Percentiles rank a stretch among this genome's conserved stretches.
These are phyloP conservation scores for Blepharisma japonicum DNA, from an alignment of 73 alveolate species.

Conservation along the genomic window DNA sequence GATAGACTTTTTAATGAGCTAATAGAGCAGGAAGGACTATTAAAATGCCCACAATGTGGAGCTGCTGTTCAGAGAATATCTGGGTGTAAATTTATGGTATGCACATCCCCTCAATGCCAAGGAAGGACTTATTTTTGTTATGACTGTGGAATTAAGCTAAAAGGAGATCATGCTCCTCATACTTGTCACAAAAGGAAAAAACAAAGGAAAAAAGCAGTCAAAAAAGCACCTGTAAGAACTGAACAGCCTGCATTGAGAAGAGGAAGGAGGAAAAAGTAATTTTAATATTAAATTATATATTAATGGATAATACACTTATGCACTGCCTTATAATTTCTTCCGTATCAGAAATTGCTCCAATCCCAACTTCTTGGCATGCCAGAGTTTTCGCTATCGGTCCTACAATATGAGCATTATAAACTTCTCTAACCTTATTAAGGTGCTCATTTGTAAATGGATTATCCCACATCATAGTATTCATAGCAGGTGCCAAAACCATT, in stretches of 20 bases:
- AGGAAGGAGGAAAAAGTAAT: too few relatives aligned
- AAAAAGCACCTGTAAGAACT: too few relatives aligned
- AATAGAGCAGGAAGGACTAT: constrained; percentile 17
- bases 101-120: constrained; percentile 6
- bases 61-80: constrained; percentile 4
- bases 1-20: not conserved
- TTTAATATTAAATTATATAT: too few relatives aligned
- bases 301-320: too few relatives aligned
- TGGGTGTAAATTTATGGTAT: constrained; percentile 32
- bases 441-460: constrained; percentile 61
- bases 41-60: constrained; percentile 31
- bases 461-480: constrained; percentile 83
- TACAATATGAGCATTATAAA: constrained; percentile 37
- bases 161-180: constrained; percentile 18
- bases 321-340: too few relatives aligned
- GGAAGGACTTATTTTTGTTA: constrained; percentile 29
- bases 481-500: constrained; percentile 79
- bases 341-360: constrained; percentile 66
- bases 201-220: too few relatives aligned
- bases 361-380: constrained; percentile 73
- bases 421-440: constrained; percentile 31
- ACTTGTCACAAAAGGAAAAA: not conserved
- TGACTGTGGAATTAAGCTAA: constrained; percentile 16
- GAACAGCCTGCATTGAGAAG: too few relatives aligned
- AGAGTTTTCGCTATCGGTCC: constrained; percentile 48